A percentile compares a stretch with the other conserved stretches of the same genome.
phyloP scores from a whole-genome alignment of 257 asterid species.

The Capsicum chinense region DNA sequence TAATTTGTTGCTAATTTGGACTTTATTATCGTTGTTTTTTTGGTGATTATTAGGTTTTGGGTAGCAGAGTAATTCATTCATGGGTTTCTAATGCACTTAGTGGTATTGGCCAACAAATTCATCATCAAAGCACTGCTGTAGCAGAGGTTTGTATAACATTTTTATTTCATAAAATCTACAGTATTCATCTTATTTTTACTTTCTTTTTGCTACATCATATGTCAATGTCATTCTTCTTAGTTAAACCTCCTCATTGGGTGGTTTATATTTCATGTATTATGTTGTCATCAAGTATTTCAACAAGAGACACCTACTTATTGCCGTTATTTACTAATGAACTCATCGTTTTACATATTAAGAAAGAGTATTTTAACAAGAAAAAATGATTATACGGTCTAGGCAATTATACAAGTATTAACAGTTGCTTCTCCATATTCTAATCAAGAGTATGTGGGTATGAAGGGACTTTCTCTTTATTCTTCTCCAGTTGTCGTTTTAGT shows the following conservation, averaged over 20 bases:
- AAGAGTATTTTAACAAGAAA: background rate
- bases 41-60: slow-evolving; percentile 80
- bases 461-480: slow-evolving; percentile 5
- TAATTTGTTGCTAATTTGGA: slow-evolving; percentile 26
- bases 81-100: slow-evolving; percentile 78
- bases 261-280: background rate
- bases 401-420: background rate
- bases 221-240: background rate
- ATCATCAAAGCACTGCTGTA: slow-evolving; percentile 51
- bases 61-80: slow-evolving; percentile 80
- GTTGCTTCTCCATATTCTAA: background rate
- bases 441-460: background rate
- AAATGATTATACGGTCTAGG: background rate
- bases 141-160: slow-evolving; percentile 59
- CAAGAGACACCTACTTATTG: background rate
- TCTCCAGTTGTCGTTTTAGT: background rate
- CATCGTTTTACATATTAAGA: background rate
- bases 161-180: background rate
- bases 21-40: slow-evolving; percentile 42
- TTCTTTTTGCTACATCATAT: background rate
- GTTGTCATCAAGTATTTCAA: background rate
- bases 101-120: slow-evolving; percentile 58
- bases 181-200: background rate
- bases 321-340: background rate
- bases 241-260: background rate